Conservation (phyloP, 2,329 filamentous ascomycete genomes). For the Colletotrichum cuscutae region DNA sequence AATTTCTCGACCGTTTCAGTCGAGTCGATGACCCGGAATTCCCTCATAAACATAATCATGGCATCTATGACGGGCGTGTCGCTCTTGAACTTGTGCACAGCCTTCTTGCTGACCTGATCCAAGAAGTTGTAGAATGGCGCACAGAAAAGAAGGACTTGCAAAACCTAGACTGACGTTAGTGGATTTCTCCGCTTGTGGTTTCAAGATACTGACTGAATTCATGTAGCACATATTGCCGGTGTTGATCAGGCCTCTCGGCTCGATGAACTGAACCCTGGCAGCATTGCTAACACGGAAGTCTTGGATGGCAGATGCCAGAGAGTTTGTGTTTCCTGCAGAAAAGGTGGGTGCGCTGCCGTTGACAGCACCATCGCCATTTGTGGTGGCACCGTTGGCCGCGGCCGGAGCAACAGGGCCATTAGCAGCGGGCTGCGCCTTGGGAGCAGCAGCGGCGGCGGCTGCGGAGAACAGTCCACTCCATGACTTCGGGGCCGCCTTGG, state of each 20-base stretch:
- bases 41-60: conserved; percentile 96
- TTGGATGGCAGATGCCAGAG: conserved; percentile 80
- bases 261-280: conserved; percentile 81
- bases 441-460: conserved; percentile 35
- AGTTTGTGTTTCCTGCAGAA: conserved; percentile 48
- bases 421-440: conserved; percentile 37
- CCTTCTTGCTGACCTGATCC: conserved; percentile 84
- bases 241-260: conserved; percentile 93
- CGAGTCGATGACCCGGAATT: conserved; percentile 89
- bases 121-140: conserved; percentile 94
- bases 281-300: conserved; percentile 75
- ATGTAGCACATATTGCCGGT: conserved; percentile 99
- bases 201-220: conserved; percentile 82
- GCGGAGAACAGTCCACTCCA: conserved; percentile 53
- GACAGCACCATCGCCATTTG: conserved; percentile 27
- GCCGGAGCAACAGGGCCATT: conserved; percentile 32
- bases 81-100: conserved; percentile 92
- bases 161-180: conserved; percentile 66
- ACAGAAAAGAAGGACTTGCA: conserved; percentile 96
- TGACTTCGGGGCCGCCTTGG: conserved; percentile 45
- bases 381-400: conserved; percentile 34
- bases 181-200: not conserved
- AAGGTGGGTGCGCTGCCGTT: conserved; percentile 20
- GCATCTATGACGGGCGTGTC: conserved; percentile 94
- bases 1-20: conserved; percentile 79